Evolutionary conservation across 2,329 filamentous ascomycete species (phyloP), one percentile per base, ranked within the genome.

Genomic region (Aspergillus sp.): DNA sequence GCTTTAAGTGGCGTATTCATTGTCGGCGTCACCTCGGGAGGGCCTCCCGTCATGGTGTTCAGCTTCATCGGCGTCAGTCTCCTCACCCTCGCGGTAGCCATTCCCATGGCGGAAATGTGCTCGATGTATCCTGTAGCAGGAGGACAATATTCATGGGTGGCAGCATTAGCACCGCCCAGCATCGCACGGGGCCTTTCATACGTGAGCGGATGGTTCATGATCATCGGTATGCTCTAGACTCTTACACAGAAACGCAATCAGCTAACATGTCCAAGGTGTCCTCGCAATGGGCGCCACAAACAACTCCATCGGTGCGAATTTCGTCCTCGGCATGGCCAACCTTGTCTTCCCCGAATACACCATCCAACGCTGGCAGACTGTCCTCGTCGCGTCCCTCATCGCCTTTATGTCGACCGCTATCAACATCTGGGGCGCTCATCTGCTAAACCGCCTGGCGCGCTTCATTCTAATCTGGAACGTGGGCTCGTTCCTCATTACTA

Each of bases 91-190:
- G 73, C 76, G 7, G 80, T 84, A 5, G 81, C 79, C 10, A 80
- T 82, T 53, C 79, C 79, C 1, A 81, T 84, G 76, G 81, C 81
- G 17, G 81, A 84, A 60, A 83, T 80, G 73, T 82, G 80, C 53
- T 77, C 76, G 24, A 79, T 77, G 55, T 83, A 79, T 57, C 81
- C 81, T 0, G 73, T 82, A 19, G 80, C 80, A 8, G 78, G 81
- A 30, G 78, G 82, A 6, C 80, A 83, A 59, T 83, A 83, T 59
- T 79, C 74, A 1, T 82, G 82, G 81, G 80, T 82, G 14, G 80
- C 79, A 3, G 77, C 82, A 1, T 68, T 83, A 6, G 78, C 81
- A 4, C 81, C 81, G 2, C 74, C 70, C 6, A 73, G 67, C 19
- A 69, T 76, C 41, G 68, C 74, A 8, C 68, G 75, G 35, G 70